Evolutionary conservation across 345 rosid species (phyloP).

Genomic region (Combretum micranthum): DNA sequence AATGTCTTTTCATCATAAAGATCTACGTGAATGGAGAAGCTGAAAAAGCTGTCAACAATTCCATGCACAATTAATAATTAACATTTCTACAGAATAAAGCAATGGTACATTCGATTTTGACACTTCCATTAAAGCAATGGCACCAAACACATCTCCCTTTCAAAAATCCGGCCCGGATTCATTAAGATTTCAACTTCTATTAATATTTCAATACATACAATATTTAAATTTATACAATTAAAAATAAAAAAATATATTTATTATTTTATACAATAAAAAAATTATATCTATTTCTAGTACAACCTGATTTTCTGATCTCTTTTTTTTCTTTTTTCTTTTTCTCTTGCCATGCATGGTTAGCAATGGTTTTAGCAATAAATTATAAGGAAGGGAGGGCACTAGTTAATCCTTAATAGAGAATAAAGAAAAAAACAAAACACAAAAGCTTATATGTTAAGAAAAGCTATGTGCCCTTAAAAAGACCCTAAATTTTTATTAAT

Average conservation of each 20-base stretch:
- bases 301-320: too few species aligned
- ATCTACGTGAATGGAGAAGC: too few species aligned
- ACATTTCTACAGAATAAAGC: too few species aligned
- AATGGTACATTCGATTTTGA: conserved; percentile 27
- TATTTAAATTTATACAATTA: too few species aligned
- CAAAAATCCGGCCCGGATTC: not conserved
- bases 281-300: conserved; percentile 16
- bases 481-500: conserved; percentile 31
- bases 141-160: not conserved
- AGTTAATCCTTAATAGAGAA: conserved; percentile 10
- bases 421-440: conserved; percentile 4
- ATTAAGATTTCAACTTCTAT: too few species aligned
- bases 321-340: too few species aligned
- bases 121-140: not conserved
- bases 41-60: too few species aligned
- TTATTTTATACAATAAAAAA: conserved; percentile 11
- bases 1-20: too few species aligned
- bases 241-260: conserved; percentile 11
- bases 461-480: conserved; percentile 6
- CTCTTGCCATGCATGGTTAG: too few species aligned
- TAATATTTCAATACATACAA: not conserved
- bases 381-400: conserved; percentile 10
- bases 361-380: conserved; percentile 9
- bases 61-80: too few species aligned
- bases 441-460: conserved; percentile 27